Evolutionary conservation across 2,329 filamentous ascomycete genomes (phyloP).

Genomic region (Fusarium sp.): DNA sequence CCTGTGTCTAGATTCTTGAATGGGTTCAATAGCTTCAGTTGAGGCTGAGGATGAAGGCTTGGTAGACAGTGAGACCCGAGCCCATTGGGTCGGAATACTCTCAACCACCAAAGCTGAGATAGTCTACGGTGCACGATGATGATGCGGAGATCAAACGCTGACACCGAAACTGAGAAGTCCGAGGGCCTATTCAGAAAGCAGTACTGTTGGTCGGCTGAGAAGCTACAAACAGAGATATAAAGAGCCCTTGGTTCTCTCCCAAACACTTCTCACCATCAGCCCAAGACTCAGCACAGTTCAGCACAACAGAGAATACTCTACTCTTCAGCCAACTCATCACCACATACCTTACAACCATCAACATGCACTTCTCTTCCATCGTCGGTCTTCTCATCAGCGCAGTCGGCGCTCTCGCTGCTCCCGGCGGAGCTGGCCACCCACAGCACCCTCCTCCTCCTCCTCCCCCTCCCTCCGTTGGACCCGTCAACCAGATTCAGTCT

Average conservation of each 20-base stretch:
- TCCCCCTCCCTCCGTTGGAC: neutral
- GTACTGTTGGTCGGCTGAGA: too few relatives aligned
- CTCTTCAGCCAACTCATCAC: conserved; percentile 17
- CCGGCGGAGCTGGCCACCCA: neutral
- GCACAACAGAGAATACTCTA: conserved; percentile 21
- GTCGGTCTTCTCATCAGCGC: conserved; percentile 19
- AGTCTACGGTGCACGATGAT: too few relatives aligned
- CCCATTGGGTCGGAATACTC: neutral
- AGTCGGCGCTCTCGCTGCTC: conserved; percentile 28
- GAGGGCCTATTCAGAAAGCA: too few relatives aligned
- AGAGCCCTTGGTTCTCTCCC: neutral
- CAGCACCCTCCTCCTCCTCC: neutral
- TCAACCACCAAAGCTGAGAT: too few relatives aligned
- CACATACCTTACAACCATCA: conserved; percentile 21
- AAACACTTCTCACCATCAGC: conserved; percentile 23
- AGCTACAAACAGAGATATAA: conserved; percentile 14
- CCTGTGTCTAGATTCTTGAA: neutral
- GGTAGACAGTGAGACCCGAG: neutral
- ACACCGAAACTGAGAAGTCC: neutral
- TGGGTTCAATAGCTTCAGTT: conserved; percentile 33
- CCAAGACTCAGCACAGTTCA: conserved; percentile 5
- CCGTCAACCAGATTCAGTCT: conserved; percentile 2
- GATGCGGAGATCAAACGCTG: too few relatives aligned
- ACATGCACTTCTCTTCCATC: conserved; percentile 33
- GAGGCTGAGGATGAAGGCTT: neutral